phyloP scores from a whole-genome alignment of 2,329 filamentous ascomycete genomes.

The Coniosporium tulheliwenetii region DNA sequence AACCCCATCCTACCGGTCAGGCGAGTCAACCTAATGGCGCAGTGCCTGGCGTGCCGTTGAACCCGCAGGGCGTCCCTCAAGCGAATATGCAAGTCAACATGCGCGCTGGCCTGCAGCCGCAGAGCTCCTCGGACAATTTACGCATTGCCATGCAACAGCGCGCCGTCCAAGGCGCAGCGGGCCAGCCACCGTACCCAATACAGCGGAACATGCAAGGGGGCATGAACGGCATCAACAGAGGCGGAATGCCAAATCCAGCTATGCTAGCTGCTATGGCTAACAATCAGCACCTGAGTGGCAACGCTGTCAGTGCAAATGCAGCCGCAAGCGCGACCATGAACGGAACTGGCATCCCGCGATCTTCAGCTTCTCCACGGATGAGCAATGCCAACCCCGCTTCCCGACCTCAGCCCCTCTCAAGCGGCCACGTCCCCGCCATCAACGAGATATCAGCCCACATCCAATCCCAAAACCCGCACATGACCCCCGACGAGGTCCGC shows the following conservation, averaged over 20 bases:
- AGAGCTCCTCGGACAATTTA: slow-evolving; percentile 17
- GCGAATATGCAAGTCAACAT: slow-evolving; percentile 50
- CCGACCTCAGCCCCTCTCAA: slow-evolving; percentile 31
- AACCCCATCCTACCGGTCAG: slow-evolving; percentile 16
- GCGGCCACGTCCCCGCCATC: slow-evolving; percentile 38
- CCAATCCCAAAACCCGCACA: slow-evolving; percentile 32
- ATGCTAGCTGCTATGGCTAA: slow-evolving; percentile 13
- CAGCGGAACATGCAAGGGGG: slow-evolving; percentile 6
- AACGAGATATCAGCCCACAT: slow-evolving; percentile 37
- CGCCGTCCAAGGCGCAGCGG: slow-evolving; percentile 4
- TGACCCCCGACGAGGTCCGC: slow-evolving; percentile 37
- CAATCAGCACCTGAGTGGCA: slow-evolving; percentile 5
- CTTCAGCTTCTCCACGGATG: slow-evolving; percentile 25
- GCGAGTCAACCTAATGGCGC: slow-evolving; percentile 29
- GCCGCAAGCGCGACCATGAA: neutral
- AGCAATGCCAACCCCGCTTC: slow-evolving; percentile 10
- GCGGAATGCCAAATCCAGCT: slow-evolving; percentile 14
- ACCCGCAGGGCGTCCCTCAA: slow-evolving; percentile 45
- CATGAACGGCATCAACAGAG: slow-evolving; percentile 7
- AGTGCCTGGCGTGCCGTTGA: slow-evolving; percentile 38
- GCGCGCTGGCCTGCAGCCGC: slow-evolving; percentile 37
- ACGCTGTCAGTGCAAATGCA: neutral
- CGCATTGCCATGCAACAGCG: slow-evolving; percentile 20
- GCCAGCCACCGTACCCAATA: slow-evolving; percentile 2
- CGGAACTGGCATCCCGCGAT: neutral